Evolutionary conservation across 2,329 filamentous ascomycete species (phyloP).

Genomic region (Eutypa lata): DNA sequence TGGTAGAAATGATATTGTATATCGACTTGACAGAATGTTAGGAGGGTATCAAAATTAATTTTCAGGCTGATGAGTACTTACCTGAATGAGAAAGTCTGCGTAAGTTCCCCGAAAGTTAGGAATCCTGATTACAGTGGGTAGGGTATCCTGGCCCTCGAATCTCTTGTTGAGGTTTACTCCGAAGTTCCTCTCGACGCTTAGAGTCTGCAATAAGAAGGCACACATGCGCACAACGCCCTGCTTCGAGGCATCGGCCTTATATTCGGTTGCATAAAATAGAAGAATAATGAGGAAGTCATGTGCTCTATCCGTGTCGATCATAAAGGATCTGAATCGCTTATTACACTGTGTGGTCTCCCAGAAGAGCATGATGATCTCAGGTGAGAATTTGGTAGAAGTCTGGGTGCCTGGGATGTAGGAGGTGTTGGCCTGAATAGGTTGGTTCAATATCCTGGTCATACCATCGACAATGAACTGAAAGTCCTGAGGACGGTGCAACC

Average conservation of each 20-base stretch:
- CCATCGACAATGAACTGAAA: slow-evolving; percentile 97
- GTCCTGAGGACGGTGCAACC: slow-evolving; percentile 88
- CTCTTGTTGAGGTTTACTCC: slow-evolving; percentile 84
- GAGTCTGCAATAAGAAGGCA: slow-evolving; percentile 90
- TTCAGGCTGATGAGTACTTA: slow-evolving; percentile 40
- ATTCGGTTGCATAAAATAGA: slow-evolving; percentile 88
- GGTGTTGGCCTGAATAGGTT: slow-evolving; percentile 82
- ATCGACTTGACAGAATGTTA: slow-evolving; percentile 62
- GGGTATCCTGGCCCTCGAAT: slow-evolving; percentile 84
- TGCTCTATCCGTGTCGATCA: slow-evolving; percentile 89
- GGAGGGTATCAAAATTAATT: slow-evolving; percentile 2
- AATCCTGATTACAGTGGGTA: slow-evolving; percentile 79
- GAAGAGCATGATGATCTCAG: slow-evolving; percentile 94
- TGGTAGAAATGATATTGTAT: slow-evolving; percentile 84
- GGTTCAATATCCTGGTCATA: slow-evolving; percentile 88
- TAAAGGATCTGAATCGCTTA: slow-evolving; percentile 92
- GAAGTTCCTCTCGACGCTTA: slow-evolving; percentile 91
- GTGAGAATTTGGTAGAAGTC: slow-evolving; percentile 77
- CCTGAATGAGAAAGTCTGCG: slow-evolving; percentile 88
- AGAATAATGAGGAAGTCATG: slow-evolving; percentile 91
- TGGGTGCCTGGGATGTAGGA: slow-evolving; percentile 88
- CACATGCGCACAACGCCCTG: slow-evolving; percentile 96
- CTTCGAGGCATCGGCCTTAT: slow-evolving; percentile 80
- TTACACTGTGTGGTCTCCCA: slow-evolving; percentile 98
- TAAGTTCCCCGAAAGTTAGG: slow-evolving; percentile 85